Base-by-base conservation (phyloP, 23 red algal species). In the Cyanidioschyzon merolae region DNA sequence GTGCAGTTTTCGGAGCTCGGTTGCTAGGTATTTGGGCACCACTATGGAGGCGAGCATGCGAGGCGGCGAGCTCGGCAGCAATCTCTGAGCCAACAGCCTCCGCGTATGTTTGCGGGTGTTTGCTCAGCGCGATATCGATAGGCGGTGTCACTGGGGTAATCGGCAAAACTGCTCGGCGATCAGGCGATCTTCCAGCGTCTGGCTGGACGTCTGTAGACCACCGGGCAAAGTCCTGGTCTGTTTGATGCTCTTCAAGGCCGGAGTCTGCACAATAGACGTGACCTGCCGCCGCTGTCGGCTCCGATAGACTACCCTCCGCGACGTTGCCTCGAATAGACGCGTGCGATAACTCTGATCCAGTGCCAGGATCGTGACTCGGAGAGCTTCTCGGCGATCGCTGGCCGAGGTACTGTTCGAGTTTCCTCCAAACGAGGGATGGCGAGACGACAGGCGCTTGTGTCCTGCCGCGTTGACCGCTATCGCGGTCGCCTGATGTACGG, bases 341-440 rank as follows among this genome's bases (percentile, higher is more conserved):
- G 21, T 15, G 21, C 7, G 45, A 54, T 21, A 21, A 7, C 21
- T 15, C 21, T 21, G 45, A 15, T 21, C 21, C 45, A 7, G 7
- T 21, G 7, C 45, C 12, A 54, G 45, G 21, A 7, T 54, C 45
- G 21, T 54, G 7, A 21, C 12, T 54, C 45, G 7, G 45, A 7
- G 63, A 25, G 12, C 30, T 71, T 7, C 16, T 27, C 16, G 63
- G 29, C n/a, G 63, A 12, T 7, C 12, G 3, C 12, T 7, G 32
- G 12, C 7, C 16, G 30, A 71, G 30, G 29, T 71, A 71, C 30
- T 71, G 63, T 27, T 71, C 63, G 16, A 71, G 21, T 35, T 71
- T 71, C 12, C 63, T 7, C 63, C 63, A 71, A 17, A 71, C 63
- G 12, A 71, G 21, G 63, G n/a, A 32, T 27, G 63, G 63, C 63